Conservation (phyloP, 495 filamentous ascomycete genomes). For the Aspergillus ellipticus region DNA sequence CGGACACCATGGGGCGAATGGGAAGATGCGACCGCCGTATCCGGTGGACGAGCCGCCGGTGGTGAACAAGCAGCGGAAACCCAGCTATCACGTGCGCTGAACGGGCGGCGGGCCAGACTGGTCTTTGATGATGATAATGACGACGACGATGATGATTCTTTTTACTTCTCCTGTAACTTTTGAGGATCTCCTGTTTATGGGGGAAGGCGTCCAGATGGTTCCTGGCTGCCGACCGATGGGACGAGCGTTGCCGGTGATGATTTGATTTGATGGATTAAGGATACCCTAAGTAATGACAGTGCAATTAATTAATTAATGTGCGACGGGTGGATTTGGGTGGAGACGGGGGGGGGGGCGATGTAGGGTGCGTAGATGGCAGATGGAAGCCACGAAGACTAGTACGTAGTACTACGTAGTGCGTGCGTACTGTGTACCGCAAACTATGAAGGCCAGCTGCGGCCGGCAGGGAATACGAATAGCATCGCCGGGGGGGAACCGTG, state of each 20-base stretch:
- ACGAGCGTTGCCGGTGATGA: neutral
- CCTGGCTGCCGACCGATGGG: neutral
- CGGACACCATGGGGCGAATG: slow-evolving; percentile 15
- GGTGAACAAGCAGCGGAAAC: slow-evolving; percentile 83
- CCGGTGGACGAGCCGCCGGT: slow-evolving; percentile 76
- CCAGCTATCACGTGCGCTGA: slow-evolving; percentile 59
- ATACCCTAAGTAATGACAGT: neutral
- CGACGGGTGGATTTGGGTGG: too few relatives aligned
- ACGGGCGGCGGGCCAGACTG: too few relatives aligned
- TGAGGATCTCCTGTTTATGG: neutral
- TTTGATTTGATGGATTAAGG: neutral
- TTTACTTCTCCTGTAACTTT: neutral
- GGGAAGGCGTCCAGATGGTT: neutral
- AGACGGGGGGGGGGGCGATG: too few relatives aligned
- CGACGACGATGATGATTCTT: slow-evolving; percentile 25
- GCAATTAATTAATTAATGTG: neutral
- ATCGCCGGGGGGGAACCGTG: too few relatives aligned
- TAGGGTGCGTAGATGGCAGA: too few relatives aligned
- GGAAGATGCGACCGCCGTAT: slow-evolving; percentile 60
- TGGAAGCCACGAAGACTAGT: too few relatives aligned
- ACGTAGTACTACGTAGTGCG: too few relatives aligned
- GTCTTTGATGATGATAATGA: slow-evolving; percentile 32
- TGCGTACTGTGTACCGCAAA: too few relatives aligned
- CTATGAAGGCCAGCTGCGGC: too few relatives aligned
- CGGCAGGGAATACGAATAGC: too few relatives aligned